Percentiles rank a stretch among this genome's conserved stretches.
Conservation (phyloP, 768 basidiomycete species). For the Suillus americanus region DNA sequence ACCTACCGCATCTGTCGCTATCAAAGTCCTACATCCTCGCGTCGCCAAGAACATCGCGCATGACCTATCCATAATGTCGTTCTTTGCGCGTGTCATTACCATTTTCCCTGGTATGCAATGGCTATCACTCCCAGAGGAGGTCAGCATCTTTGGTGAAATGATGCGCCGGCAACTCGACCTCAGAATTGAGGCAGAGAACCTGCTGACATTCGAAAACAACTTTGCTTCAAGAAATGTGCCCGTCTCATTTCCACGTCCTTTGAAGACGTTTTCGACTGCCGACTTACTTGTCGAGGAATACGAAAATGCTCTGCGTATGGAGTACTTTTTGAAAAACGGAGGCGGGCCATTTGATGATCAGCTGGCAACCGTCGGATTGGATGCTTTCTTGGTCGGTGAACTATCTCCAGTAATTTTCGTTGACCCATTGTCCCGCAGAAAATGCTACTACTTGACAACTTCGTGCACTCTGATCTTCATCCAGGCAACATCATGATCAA, state of each 20-base stretch:
- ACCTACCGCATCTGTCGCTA: conserved; percentile 86
- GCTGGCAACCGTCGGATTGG: conserved; percentile 89
- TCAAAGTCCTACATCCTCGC: conserved; percentile 92
- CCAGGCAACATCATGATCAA: conserved; percentile 98
- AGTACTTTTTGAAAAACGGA: conserved; percentile 83
- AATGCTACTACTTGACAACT: conserved; percentile 98
- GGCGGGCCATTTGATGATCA: conserved; percentile 89
- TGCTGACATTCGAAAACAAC: conserved; percentile 81
- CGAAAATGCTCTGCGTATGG: conserved; percentile 88
- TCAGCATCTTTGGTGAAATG: conserved; percentile 91
- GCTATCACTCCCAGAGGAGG: conserved; percentile 95
- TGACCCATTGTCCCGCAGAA: conserved; percentile 51
- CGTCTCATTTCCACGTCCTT: conserved; percentile 87
- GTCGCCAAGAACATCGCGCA: conserved; percentile 80
- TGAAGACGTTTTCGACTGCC: conserved; percentile 76
- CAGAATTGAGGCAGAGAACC: conserved; percentile 85
- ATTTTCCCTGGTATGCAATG: conserved; percentile 92
- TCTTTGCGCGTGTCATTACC: conserved; percentile 81
- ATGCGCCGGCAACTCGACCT: conserved; percentile 95
- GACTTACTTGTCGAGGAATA: conserved; percentile 91
- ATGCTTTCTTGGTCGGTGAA: conserved; percentile 84
- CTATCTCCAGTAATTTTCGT: conserved; percentile 4
- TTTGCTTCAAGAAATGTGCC: conserved; percentile 78
- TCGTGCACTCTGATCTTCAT: conserved; percentile 89
- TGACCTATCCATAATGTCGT: conserved; percentile 92